Percentiles rank a stretch among this genome's conserved stretches.
phyloP scores from a whole-genome alignment of 345 rosid species.

The Nephelium lappaceum region DNA sequence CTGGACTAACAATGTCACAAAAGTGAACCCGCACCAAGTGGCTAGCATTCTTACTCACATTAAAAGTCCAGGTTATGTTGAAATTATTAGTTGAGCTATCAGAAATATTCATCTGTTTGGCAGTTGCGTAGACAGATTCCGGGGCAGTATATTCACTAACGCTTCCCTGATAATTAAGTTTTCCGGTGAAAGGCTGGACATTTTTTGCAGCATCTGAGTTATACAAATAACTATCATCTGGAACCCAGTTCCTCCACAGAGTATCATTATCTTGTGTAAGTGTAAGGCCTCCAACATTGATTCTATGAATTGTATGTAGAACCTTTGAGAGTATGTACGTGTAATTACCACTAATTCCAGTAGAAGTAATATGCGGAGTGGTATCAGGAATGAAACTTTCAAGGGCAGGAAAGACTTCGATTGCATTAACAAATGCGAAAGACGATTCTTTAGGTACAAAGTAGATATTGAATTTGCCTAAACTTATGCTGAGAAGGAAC shows the following conservation, averaged over 20 bases:
- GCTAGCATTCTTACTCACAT: slow-evolving; percentile 37
- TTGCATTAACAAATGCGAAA: slow-evolving; percentile 65
- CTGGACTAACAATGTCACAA: slow-evolving; percentile 38
- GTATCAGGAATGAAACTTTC: slow-evolving; percentile 25
- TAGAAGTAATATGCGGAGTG: slow-evolving; percentile 1
- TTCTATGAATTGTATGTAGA: slow-evolving; percentile 37
- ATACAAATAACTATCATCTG: slow-evolving; percentile 35
- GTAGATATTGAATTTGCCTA: slow-evolving; percentile 25
- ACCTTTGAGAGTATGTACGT: slow-evolving; percentile 23
- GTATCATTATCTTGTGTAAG: slow-evolving; percentile 36
- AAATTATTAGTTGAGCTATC: background rate
- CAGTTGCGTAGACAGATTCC: slow-evolving; percentile 42
- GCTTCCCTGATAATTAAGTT: slow-evolving; percentile 6
- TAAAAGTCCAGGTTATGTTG: slow-evolving; percentile 52
- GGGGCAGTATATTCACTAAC: slow-evolving; percentile 41
- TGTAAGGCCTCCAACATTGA: slow-evolving; percentile 48
- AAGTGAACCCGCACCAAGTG: slow-evolving; percentile 62
- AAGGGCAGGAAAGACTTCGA: slow-evolving; percentile 55
- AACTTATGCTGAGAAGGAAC: slow-evolving; percentile 38
- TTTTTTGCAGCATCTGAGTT: slow-evolving; percentile 24
- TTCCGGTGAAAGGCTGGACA: background rate
- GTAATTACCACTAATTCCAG: background rate
- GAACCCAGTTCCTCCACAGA: slow-evolving; percentile 47
- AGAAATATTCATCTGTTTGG: slow-evolving; percentile 29
- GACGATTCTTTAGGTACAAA: slow-evolving; percentile 46